Evolutionary conservation across 495 filamentous ascomycete genomes (phyloP), one percentile per base, ranked within the genome.

Genomic region (Penicillium macrosclerotiorum): DNA sequence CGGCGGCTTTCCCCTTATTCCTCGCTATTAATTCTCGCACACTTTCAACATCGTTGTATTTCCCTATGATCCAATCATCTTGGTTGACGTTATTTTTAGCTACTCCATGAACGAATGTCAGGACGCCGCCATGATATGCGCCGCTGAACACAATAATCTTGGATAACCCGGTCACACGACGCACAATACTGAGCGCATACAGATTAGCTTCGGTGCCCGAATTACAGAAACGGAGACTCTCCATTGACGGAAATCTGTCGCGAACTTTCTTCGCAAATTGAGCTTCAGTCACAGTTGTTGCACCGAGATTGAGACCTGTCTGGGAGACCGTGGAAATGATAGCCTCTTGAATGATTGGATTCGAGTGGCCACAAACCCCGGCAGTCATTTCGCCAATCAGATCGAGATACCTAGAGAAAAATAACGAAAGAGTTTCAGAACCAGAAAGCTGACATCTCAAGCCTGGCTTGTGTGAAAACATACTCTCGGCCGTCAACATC

Each of bases 41-140:
- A 3, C 46, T 42, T 17, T 51, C 52, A 23, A 46, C 14, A 36
- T 83, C 71, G 36, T 84, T 83, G 52, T 69, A 76, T 13, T 45
- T 49, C 1, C 59, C 72, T 16, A 73, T n/a, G 13, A 74, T 59
- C 54, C 73, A 82, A 0, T 81, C 78, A 24, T 44, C 19, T 8
- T 69, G 57, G 18, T 44, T 57, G 44, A 47, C 47, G 33, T 41
- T 57, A 45, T 45, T 38, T 25, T 54, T 5, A 5, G 30, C 8
- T 27, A 23, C 50, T 16, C 33, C 51, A 25, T n/a, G 47, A 1
- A 13, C 9, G 11, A 56, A 49, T 13, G 8, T 49, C n/a, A 47
- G 47, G 40, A 50, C 48, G 24, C 60, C 56, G 8, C 62, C 62
- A 42, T 65, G 62, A 31, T 65, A 65, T 5, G 51, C 60, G 0